phyloP scores from a whole-genome alignment of 2,329 filamentous ascomycete genomes.

The Periglandula ipomoeae region DNA sequence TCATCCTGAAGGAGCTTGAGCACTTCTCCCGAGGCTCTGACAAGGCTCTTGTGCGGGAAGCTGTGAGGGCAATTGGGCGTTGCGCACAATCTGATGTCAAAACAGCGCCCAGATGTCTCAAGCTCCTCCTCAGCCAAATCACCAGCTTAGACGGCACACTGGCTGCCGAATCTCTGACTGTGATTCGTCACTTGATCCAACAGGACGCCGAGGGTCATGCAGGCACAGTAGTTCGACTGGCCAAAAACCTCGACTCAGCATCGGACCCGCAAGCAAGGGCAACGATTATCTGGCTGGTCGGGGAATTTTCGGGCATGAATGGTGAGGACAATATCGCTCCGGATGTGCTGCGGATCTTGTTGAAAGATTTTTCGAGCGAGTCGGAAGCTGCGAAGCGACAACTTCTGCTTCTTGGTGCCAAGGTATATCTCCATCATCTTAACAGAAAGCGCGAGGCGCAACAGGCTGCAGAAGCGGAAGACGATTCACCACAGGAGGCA shows the following conservation, averaged over 20 bases:
- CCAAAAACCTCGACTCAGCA: slow-evolving; percentile 83
- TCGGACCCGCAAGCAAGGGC: slow-evolving; percentile 82
- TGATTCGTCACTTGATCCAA: slow-evolving; percentile 92
- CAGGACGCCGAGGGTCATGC: slow-evolving; percentile 73
- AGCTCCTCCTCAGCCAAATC: slow-evolving; percentile 76
- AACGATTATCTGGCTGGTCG: slow-evolving; percentile 95
- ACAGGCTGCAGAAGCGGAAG: slow-evolving; percentile 25
- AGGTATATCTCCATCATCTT: slow-evolving; percentile 86
- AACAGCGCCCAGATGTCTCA: slow-evolving; percentile 71
- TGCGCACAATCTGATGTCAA: slow-evolving; percentile 72
- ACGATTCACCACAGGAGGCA: slow-evolving; percentile 21
- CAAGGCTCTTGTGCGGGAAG: slow-evolving; percentile 72
- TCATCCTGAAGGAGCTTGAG: slow-evolving; percentile 87
- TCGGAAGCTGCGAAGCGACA: slow-evolving; percentile 81
- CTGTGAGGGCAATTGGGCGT: slow-evolving; percentile 84
- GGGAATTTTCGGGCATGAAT: slow-evolving; percentile 77
- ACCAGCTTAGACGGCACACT: slow-evolving; percentile 79
- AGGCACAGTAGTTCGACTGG: slow-evolving; percentile 78
- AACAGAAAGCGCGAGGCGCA: slow-evolving; percentile 48
- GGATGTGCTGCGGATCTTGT: slow-evolving; percentile 80
- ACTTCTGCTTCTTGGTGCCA: slow-evolving; percentile 87
- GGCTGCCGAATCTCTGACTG: slow-evolving; percentile 86
- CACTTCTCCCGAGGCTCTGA: slow-evolving; percentile 76
- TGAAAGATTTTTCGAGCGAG: slow-evolving; percentile 77
- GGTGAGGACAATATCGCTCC: slow-evolving; percentile 83